Evolutionary conservation across 257 asterid genomes (phyloP).

Genomic region (Rehmannia glutinosa): DNA sequence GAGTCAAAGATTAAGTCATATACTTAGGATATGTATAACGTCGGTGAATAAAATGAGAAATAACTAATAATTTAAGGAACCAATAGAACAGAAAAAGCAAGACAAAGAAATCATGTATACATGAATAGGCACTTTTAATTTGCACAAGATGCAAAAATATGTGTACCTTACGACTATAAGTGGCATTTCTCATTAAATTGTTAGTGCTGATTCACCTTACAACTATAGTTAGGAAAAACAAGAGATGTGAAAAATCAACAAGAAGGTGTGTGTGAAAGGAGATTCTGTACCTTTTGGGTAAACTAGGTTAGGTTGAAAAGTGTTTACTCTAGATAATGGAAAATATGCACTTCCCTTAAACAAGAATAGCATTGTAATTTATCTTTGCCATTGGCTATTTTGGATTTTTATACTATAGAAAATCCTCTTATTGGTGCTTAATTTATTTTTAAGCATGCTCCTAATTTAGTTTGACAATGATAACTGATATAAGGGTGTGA

Average conservation of each 20-base stretch:
- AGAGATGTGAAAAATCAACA: not conserved
- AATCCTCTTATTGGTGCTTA: not conserved
- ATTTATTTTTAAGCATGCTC: not conserved
- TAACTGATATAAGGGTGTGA: not conserved
- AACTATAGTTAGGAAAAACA: not conserved
- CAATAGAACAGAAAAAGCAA: not conserved
- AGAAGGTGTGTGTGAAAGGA: not conserved
- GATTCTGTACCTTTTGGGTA: not conserved
- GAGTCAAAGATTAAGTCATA: not conserved
- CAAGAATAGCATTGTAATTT: not conserved
- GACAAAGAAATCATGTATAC: too few relatives aligned
- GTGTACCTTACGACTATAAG: not conserved
- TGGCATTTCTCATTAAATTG: not conserved
- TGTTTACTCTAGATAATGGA: not conserved
- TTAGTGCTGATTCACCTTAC: not conserved
- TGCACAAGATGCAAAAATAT: not conserved
- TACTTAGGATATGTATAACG: not conserved
- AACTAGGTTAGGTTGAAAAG: not conserved
- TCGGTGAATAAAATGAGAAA: not conserved
- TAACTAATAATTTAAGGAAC: not conserved
- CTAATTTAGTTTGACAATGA: not conserved
- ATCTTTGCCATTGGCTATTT: not conserved
- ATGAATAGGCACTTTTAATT: too few relatives aligned
- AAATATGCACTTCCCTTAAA: not conserved
- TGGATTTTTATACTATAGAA: not conserved